Evolutionary conservation across 164 flowering plant species (phyloP).

Genomic region (Chimonanthus praecox): DNA sequence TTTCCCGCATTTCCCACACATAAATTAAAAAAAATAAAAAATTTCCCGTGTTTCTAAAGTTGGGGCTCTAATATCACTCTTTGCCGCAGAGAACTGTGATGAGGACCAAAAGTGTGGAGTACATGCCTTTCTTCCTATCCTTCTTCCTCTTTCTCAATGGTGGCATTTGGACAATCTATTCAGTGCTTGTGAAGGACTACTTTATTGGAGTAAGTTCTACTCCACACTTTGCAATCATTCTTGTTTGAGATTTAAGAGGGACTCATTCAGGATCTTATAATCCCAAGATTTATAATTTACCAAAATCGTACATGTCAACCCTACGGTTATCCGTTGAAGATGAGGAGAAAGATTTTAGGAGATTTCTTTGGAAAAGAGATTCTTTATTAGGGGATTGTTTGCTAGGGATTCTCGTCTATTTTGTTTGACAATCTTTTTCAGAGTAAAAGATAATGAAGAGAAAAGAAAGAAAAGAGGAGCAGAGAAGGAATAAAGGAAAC

Average conservation of each 20-base stretch:
- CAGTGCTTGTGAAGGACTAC: constrained; percentile 37
- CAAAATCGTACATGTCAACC: not conserved
- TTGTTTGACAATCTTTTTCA: too few relatives aligned
- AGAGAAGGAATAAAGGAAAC: too few relatives aligned
- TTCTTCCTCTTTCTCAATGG: constrained; percentile 54
- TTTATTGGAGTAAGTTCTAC: constrained; percentile 41
- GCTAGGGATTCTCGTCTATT: too few relatives aligned
- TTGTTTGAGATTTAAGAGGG: too few relatives aligned
- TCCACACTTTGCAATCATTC: not conserved
- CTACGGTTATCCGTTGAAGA: not conserved
- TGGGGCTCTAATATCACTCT: not conserved
- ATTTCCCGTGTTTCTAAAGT: not conserved
- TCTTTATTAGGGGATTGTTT: too few relatives aligned
- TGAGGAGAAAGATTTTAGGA: too few relatives aligned
- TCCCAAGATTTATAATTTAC: not conserved
- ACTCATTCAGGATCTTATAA: too few relatives aligned
- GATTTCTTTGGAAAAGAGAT: too few relatives aligned
- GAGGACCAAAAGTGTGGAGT: constrained; percentile 57
- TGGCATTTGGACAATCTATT: constrained; percentile 42
- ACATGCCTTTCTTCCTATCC: constrained; percentile 61
- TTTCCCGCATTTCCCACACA: too few relatives aligned
- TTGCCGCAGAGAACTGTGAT: constrained; percentile 45
- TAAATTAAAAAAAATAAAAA: not conserved
- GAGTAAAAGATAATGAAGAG: too few relatives aligned
- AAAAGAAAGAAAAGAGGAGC: too few relatives aligned